Conservation (phyloP, 2,329 filamentous ascomycete species). For the Ophiostoma populinum region DNA sequence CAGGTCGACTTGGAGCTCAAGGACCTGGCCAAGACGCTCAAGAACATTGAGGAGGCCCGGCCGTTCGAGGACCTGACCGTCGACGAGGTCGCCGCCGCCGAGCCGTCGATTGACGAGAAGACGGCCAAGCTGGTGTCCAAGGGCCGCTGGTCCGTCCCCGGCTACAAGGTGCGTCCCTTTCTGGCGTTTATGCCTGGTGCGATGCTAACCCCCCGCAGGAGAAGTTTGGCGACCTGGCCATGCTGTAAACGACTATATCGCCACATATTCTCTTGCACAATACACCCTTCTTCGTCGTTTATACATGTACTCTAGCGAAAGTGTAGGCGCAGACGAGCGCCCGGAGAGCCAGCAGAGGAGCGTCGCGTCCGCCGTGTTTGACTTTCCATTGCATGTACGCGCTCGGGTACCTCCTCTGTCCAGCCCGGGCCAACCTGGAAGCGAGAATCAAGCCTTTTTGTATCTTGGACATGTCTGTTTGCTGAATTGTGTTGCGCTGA, state of each 20-base stretch:
- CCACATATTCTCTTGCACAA: slow-evolving; percentile 18
- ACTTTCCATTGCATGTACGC: neutral
- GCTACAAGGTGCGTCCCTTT: slow-evolving; percentile 70
- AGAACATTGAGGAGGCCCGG: slow-evolving; percentile 92
- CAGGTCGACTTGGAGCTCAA: slow-evolving; percentile 89
- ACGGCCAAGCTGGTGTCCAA: slow-evolving; percentile 87
- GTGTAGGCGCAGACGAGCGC: slow-evolving; percentile 42
- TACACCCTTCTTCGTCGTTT: slow-evolving; percentile 17
- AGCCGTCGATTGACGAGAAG: slow-evolving; percentile 95
- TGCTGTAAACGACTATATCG: slow-evolving; percentile 47
- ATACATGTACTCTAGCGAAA: slow-evolving; percentile 44
- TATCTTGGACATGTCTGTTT: too few species aligned
- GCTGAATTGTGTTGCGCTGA: too few species aligned
- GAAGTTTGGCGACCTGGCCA: slow-evolving; percentile 94
- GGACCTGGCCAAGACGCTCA: slow-evolving; percentile 84
- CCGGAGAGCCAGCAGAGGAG: neutral
- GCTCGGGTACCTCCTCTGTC: slow-evolving; percentile 1
- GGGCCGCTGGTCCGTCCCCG: slow-evolving; percentile 94
- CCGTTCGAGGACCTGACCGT: slow-evolving; percentile 96
- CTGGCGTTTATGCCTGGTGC: neutral
- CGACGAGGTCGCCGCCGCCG: slow-evolving; percentile 85
- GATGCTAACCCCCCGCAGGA: slow-evolving; percentile 50
- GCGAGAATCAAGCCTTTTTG: too few species aligned
- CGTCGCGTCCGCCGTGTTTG: slow-evolving; percentile 1
- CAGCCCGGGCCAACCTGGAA: neutral